Conservation (phyloP, 352 stramenopile species). For the Thraustotheca clavata region DNA sequence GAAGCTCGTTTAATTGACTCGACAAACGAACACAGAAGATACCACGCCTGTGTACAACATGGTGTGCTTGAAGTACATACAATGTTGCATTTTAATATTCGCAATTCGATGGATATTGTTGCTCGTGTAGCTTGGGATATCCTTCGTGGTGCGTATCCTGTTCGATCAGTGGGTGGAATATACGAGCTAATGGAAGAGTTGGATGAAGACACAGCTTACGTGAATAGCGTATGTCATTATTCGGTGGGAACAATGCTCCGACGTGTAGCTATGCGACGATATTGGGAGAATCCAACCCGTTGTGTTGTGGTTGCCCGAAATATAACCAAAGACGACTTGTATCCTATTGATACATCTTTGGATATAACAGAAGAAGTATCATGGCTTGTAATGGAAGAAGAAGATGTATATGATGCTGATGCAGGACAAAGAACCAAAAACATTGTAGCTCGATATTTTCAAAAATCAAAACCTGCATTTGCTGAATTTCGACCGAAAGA, state of each 20-base stretch:
- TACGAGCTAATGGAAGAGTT: background rate
- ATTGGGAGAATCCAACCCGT: background rate
- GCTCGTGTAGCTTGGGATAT: background rate
- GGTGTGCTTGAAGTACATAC: background rate
- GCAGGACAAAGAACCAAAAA: background rate
- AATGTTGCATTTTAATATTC: background rate
- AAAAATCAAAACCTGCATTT: slow-evolving; percentile 4
- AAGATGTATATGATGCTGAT: background rate
- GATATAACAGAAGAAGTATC: background rate
- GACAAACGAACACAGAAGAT: background rate
- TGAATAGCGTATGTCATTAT: slow-evolving; percentile 1
- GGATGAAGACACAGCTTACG: background rate
- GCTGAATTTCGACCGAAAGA: background rate
- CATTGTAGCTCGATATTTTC: background rate
- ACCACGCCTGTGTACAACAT: background rate
- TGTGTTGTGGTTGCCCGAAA: background rate
- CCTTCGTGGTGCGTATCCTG: background rate
- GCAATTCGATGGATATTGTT: background rate
- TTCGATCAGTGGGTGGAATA: background rate
- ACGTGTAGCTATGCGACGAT: background rate
- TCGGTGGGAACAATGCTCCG: slow-evolving; percentile 1
- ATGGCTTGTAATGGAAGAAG: background rate
- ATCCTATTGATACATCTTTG: background rate
- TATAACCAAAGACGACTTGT: background rate
- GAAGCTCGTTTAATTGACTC: background rate